A percentile compares a stretch with the other conserved stretches of the same genome.
Evolutionary conservation across 305 asterid species (phyloP).

Genomic region (Andrographis paniculata): DNA sequence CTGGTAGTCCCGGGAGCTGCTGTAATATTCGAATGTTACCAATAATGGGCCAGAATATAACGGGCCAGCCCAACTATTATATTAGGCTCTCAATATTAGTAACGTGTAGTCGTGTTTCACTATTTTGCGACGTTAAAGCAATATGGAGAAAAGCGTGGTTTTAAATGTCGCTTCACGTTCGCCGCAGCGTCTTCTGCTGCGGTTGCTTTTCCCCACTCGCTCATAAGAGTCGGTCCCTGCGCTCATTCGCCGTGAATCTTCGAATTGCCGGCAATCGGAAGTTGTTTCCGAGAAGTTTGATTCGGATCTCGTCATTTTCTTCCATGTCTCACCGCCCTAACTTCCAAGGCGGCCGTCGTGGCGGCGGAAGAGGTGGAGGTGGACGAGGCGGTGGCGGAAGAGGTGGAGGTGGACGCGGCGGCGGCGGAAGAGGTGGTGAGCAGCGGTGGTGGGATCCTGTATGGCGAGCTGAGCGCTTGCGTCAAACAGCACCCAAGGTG

Average conservation of each 20-base stretch:
- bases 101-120: too few relatives aligned
- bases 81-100: too few relatives aligned
- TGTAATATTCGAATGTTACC: too few relatives aligned
- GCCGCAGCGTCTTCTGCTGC: constrained; percentile 23
- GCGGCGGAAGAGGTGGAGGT: constrained; percentile 65
- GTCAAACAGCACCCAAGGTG: constrained; percentile 79
- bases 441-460: constrained; percentile 99
- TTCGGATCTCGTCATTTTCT: constrained; percentile 26
- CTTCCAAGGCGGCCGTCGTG: constrained; percentile 76
- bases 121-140: too few relatives aligned
- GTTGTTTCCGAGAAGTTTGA: neutral
- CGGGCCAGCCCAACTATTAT: too few relatives aligned
- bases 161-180: constrained; percentile 28
- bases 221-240: constrained; percentile 3
- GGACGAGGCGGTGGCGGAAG: constrained; percentile 36
- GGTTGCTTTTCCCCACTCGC: constrained; percentile 14
- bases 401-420: constrained; percentile 32
- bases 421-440: constrained; percentile 58
- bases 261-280: constrained; percentile 5
- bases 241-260: constrained; percentile 10
- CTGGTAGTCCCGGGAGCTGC: too few relatives aligned
- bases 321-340: constrained; percentile 81
- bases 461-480: constrained; percentile 91
- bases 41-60: too few relatives aligned
- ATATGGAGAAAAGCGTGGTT: constrained; percentile 19